A percentile compares a stretch with the other conserved stretches of the same genome.
Conservation (phyloP, 1,139 yeast species). For the Candida tetrigidarum region DNA sequence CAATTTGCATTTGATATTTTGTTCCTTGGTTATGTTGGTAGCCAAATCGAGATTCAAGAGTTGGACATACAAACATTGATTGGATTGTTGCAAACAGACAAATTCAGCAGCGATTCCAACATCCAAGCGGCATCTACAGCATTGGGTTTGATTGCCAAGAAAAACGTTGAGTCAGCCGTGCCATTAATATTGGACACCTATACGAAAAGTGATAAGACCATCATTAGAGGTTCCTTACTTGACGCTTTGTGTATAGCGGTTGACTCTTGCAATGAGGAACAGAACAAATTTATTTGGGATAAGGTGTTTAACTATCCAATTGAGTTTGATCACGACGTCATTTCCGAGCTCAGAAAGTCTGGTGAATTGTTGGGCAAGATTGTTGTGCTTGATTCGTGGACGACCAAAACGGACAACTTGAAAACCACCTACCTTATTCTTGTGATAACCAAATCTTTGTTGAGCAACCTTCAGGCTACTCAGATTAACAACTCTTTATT, state of each 20-base stretch:
- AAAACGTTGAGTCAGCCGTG: slow-evolving; percentile 10
- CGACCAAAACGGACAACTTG: slow-evolving; percentile 20
- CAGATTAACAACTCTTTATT: slow-evolving; percentile 17
- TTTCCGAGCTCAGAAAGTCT: slow-evolving; percentile 30
- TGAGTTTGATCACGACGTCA: slow-evolving; percentile 16
- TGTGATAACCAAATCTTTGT: slow-evolving; percentile 38
- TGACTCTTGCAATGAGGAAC: slow-evolving; percentile 13
- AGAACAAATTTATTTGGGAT: slow-evolving; percentile 20
- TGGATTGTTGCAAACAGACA: slow-evolving; percentile 13
- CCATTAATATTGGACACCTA: slow-evolving; percentile 14
- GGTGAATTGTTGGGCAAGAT: slow-evolving; percentile 38
- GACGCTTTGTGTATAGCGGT: slow-evolving; percentile 32
- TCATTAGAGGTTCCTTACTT: slow-evolving; percentile 31
- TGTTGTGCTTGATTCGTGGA: slow-evolving; percentile 21
- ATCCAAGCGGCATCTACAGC: slow-evolving; percentile 55
- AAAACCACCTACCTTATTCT: slow-evolving; percentile 33
- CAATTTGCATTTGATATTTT: slow-evolving; percentile 33
- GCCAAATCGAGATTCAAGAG: slow-evolving; percentile 12
- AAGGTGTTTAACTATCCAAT: slow-evolving; percentile 24
- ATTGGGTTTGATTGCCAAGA: slow-evolving; percentile 47
- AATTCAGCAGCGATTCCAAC: slow-evolving; percentile 37
- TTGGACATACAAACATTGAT: slow-evolving; percentile 14
- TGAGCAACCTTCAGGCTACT: slow-evolving; percentile 24
- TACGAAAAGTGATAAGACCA: slow-evolving; percentile 19
- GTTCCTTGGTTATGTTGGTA: slow-evolving; percentile 52